Evolutionary conservation across 2,329 filamentous ascomycete species (phyloP).

Genomic region (Chaetomium sp.): DNA sequence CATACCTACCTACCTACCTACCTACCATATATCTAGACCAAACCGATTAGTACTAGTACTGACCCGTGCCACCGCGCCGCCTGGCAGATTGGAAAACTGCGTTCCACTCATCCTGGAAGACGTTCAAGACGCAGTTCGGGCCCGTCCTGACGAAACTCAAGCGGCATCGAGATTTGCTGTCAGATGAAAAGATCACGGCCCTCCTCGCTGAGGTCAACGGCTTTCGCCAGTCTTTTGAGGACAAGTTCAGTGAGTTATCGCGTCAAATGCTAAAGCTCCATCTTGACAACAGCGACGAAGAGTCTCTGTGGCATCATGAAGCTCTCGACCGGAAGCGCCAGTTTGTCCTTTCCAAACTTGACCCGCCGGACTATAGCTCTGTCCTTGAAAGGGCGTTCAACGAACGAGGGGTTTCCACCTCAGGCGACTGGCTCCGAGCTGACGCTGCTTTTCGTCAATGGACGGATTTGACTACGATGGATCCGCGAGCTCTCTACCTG

Average conservation of each 20-base stretch:
- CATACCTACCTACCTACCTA: not conserved
- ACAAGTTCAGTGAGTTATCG: not conserved
- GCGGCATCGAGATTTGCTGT: conserved; percentile 1
- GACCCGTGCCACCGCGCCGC: not conserved
- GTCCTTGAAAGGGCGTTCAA: not conserved
- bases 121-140: conserved; percentile 4
- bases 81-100: not conserved
- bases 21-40: not conserved
- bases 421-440: not conserved
- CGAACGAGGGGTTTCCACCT: not conserved
- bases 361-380: not conserved
- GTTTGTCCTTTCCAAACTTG: conserved; percentile 7
- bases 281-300: not conserved
- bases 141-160: conserved; percentile 1
- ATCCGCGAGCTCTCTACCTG: not conserved
- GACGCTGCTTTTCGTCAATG: not conserved
- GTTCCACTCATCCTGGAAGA: conserved; percentile 8
- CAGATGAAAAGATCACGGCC: conserved; percentile 1
- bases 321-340: not conserved
- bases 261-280: conserved; percentile 1
- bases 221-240: not conserved
- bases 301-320: not conserved
- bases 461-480: not conserved
- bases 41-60: not conserved
- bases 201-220: not conserved